Evolutionary conservation across 2,329 filamentous ascomycete genomes (phyloP).

Genomic region (Fusarium nisikadoi): DNA sequence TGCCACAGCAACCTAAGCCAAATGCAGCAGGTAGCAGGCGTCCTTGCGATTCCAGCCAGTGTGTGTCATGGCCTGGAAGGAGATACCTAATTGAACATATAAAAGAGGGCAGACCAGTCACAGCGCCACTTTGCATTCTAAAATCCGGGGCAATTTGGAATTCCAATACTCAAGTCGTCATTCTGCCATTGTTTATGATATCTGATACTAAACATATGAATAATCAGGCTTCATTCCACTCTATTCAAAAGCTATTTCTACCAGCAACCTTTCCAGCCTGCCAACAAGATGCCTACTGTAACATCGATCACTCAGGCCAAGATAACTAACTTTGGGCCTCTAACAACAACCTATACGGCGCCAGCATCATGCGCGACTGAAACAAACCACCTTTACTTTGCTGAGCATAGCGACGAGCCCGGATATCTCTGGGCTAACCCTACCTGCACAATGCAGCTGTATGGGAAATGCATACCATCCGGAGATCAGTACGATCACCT

Average conservation of each 20-base stretch:
- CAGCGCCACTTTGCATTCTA: not conserved
- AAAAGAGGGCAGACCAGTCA: fast-evolving
- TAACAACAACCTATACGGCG: not conserved
- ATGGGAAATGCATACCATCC: not conserved
- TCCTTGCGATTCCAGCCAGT: not conserved
- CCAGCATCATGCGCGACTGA: not conserved
- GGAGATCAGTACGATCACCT: not conserved
- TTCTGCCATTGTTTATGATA: fast-evolving
- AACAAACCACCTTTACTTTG: not conserved
- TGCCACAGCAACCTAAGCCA: not conserved
- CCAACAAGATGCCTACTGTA: not conserved
- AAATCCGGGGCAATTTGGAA: fast-evolving
- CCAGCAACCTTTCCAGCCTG: fast-evolving
- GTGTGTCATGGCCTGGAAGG: not conserved
- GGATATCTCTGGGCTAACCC: not conserved
- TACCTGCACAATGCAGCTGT: not conserved
- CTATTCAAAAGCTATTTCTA: fast-evolving
- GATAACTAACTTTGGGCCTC: not conserved
- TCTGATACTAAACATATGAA: no score
- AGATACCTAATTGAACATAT: slow-evolving; percentile 22
- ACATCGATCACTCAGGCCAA: not conserved
- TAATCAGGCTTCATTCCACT: not conserved
- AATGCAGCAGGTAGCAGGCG: fast-evolving
- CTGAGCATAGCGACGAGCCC: fast-evolving
- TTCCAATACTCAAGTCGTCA: not conserved